phyloP scores from a whole-genome alignment of 2,329 filamentous ascomycete genomes.

The Talaromyces pinophilus region DNA sequence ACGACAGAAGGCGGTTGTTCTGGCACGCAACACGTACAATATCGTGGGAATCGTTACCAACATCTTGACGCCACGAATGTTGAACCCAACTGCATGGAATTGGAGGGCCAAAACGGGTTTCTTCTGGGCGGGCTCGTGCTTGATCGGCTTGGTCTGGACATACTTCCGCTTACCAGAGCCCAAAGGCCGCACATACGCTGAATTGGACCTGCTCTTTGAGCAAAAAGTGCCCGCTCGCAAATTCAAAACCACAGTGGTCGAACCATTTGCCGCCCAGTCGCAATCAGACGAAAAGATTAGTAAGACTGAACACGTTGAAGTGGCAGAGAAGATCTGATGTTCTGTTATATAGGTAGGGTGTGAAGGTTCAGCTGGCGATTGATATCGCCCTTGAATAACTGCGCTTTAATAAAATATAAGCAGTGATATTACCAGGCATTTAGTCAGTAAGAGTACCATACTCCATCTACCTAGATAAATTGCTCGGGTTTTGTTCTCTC shows the following conservation, averaged over 20 bases:
- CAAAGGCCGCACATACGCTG: conserved; percentile 39
- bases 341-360: background rate
- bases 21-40: conserved; percentile 43
- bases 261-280: conserved; percentile 44
- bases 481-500: no score
- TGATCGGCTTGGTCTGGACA: background rate
- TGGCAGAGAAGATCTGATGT: conserved; percentile 4
- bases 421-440: no score
- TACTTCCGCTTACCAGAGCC: conserved; percentile 29
- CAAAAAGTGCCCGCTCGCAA: conserved; percentile 38
- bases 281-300: conserved; percentile 19
- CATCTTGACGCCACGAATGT: conserved; percentile 43
- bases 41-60: conserved; percentile 45
- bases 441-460: no score
- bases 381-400: no score
- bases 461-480: no score
- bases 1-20: conserved; percentile 49
- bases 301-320: background rate
- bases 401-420: no score
- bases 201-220: conserved; percentile 46
- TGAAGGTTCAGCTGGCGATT: no score
- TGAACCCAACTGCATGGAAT: conserved; percentile 36
- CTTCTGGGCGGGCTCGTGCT: conserved; percentile 28
- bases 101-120: conserved; percentile 34
- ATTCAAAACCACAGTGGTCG: conserved; percentile 8